A percentile compares a stretch with the other conserved stretches of the same genome.
Conservation (phyloP, 768 basidiomycete species). For the Collybia nuda region DNA sequence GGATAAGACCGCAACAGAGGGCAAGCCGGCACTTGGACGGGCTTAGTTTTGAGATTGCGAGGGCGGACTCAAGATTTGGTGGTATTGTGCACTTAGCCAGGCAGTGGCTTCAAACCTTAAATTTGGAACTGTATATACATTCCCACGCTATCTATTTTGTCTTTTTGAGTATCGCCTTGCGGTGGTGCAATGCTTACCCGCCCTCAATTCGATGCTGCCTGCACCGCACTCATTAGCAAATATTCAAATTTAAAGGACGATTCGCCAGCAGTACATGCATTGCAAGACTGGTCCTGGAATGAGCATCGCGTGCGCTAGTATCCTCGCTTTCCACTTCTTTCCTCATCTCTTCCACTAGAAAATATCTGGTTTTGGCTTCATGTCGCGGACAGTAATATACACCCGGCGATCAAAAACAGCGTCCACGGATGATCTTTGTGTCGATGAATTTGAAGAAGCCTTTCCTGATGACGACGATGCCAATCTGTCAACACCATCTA, state of each 20-base stretch:
- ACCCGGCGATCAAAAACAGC: conserved; percentile 11
- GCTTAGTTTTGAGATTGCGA: conserved; percentile 40
- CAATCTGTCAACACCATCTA: conserved; percentile 16
- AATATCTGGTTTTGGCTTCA: conserved; percentile 42
- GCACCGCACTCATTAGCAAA: conserved; percentile 46
- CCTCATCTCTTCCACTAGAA: conserved; percentile 23
- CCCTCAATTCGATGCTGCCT: conserved; percentile 57
- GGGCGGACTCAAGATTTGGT: conserved; percentile 22
- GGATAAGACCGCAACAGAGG: conserved; percentile 36
- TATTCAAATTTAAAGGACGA: conserved; percentile 6
- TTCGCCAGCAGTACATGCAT: conserved; percentile 4
- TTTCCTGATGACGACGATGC: conserved; percentile 38
- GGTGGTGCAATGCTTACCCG: conserved; percentile 51
- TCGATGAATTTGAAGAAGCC: conserved; percentile 19
- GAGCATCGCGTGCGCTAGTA: conserved; percentile 52
- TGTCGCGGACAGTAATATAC: conserved; percentile 36
- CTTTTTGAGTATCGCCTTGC: conserved; percentile 18
- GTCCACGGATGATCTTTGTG: conserved; percentile 6
- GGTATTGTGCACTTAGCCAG: conserved; percentile 25
- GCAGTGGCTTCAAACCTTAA: conserved; percentile 68
- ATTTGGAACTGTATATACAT: conserved; percentile 43
- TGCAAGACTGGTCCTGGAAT: conserved; percentile 57
- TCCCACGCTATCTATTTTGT: conserved; percentile 36
- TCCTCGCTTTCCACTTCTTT: conserved; percentile 6
- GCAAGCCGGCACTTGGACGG: conserved; percentile 47